phyloP scores from a whole-genome alignment of 2,329 filamentous ascomycete species.

The Lecanicillium sp. region DNA sequence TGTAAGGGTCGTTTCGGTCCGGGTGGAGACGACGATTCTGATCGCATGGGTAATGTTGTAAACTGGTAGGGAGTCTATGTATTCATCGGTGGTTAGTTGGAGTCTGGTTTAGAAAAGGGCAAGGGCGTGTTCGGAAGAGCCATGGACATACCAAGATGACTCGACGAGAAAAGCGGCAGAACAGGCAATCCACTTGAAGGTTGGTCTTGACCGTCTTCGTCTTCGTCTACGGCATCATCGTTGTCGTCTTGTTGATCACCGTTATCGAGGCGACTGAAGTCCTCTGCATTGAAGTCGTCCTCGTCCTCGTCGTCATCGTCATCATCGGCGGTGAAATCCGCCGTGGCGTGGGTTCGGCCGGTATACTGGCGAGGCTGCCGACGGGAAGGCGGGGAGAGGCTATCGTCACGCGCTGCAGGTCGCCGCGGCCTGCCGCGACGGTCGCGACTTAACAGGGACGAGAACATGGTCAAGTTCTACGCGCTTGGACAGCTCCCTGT shows the following conservation, averaged over 20 bases:
- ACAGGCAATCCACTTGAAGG: slow-evolving; percentile 27
- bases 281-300: slow-evolving; percentile 31
- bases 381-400: slow-evolving; percentile 23
- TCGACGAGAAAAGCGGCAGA: slow-evolving; percentile 72
- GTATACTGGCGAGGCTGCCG: slow-evolving; percentile 17
- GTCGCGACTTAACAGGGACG: slow-evolving; percentile 25
- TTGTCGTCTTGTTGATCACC: slow-evolving; percentile 34
- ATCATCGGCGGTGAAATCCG: slow-evolving; percentile 58
- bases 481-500: too few relatives aligned
- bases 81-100: slow-evolving; percentile 15
- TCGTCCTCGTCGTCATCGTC: slow-evolving; percentile 42
- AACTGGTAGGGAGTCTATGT: slow-evolving; percentile 70
- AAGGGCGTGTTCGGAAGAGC: background rate
- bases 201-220: slow-evolving; percentile 19
- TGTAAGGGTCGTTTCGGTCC: slow-evolving; percentile 83
- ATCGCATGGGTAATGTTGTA: slow-evolving; percentile 89
- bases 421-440: slow-evolving; percentile 24
- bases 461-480: slow-evolving; percentile 22
- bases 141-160: slow-evolving; percentile 56
- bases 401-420: slow-evolving; percentile 19
- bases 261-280: slow-evolving; percentile 16
- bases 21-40: slow-evolving; percentile 71
- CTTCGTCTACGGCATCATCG: slow-evolving; percentile 36
- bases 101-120: slow-evolving; percentile 1
- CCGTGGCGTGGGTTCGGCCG: slow-evolving; percentile 42